phyloP scores from a whole-genome alignment of 768 basidiomycete species.

The Lenzites betulinus region DNA sequence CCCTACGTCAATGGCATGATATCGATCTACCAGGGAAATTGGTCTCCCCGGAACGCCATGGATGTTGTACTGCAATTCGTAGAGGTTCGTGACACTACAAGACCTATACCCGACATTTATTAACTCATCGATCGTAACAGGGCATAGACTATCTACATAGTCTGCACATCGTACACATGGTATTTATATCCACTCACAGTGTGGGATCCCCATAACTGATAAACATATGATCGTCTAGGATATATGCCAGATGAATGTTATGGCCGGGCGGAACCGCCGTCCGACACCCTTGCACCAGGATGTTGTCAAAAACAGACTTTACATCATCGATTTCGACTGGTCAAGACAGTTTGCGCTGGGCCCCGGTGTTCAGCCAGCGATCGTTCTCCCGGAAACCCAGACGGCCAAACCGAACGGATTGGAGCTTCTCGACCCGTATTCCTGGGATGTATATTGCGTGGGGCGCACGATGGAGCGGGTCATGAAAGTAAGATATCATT shows the following conservation, averaged over 20 bases:
- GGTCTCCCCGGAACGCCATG: not conserved
- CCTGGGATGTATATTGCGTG: conserved; percentile 13
- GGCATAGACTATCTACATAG: not conserved
- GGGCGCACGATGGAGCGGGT: not conserved
- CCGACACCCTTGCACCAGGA: too few species aligned
- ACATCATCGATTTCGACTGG: conserved; percentile 14
- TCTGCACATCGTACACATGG: not conserved
- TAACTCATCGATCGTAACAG: not conserved
- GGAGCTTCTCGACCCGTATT: conserved; percentile 11
- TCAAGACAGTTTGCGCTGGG: not conserved
- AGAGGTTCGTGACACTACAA: not conserved
- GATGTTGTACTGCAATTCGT: too few species aligned
- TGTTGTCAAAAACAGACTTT: not conserved
- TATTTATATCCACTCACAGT: too few species aligned
- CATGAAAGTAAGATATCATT: not conserved
- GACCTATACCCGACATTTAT: not conserved
- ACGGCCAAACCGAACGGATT: not conserved
- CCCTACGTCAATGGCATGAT: not conserved
- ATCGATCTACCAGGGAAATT: not conserved
- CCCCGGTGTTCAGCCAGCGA: not conserved
- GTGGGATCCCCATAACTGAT: too few species aligned
- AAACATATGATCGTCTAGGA: too few species aligned
- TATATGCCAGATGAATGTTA: too few species aligned
- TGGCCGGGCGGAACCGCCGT: too few species aligned
- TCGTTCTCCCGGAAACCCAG: not conserved